Conservation (phyloP, 2,329 filamentous ascomycete genomes). For the Fusarium nelsonii region DNA sequence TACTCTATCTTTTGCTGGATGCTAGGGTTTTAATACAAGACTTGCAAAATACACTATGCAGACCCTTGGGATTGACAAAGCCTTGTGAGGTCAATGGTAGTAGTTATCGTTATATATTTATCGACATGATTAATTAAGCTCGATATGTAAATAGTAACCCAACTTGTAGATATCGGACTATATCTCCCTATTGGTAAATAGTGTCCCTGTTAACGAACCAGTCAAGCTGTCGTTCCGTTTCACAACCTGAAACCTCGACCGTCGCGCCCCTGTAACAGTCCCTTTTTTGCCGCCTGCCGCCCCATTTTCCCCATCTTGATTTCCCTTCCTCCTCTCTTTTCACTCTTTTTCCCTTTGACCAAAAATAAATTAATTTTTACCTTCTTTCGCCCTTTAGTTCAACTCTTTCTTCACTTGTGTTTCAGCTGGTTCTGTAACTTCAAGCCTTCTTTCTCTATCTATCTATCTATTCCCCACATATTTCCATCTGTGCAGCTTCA, state of each 20-base stretch:
- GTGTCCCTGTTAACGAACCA: conserved; percentile 27
- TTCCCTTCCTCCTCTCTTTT: conserved; percentile 3
- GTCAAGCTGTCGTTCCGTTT: conserved; percentile 31
- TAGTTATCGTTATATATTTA: not conserved
- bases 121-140: not conserved
- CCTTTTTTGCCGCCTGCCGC: conserved; percentile 28
- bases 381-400: conserved; percentile 5
- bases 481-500: not conserved
- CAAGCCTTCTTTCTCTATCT: conserved; percentile 7
- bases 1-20: not conserved
- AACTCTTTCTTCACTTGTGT: conserved; percentile 12
- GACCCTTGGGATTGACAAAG: not conserved
- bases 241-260: conserved; percentile 47
- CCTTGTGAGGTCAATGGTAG: not conserved
- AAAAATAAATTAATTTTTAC: conserved; percentile 31
- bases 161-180: not conserved
- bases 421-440: conserved; percentile 41
- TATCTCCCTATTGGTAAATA: conserved; percentile 12
- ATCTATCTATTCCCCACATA: not conserved
- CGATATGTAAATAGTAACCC: not conserved
- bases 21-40: too few species aligned
- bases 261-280: conserved; percentile 43
- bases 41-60: too few species aligned
- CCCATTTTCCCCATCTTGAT: conserved; percentile 9
- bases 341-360: not conserved